A percentile compares a stretch with the other conserved stretches of the same genome.
Conservation (phyloP, 495 filamentous ascomycete species). For the Niebla homalea region DNA sequence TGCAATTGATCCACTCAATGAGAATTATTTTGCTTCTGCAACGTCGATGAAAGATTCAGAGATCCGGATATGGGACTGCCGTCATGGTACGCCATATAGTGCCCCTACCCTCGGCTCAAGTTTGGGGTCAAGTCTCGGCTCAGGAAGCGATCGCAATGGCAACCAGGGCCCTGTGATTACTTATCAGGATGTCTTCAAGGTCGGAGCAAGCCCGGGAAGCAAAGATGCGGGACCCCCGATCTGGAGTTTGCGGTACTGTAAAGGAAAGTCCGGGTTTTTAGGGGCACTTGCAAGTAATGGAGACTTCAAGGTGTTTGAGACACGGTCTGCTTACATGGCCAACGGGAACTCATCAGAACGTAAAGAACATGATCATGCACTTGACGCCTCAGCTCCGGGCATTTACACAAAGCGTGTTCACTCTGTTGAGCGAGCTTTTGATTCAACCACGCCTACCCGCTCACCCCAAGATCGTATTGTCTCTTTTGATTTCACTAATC, state of each 20-base stretch:
- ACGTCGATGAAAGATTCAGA: constrained; percentile 50
- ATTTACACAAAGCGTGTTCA: constrained; percentile 37
- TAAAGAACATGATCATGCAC: constrained; percentile 13
- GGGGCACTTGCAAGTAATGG: constrained; percentile 67
- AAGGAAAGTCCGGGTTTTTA: constrained; percentile 57
- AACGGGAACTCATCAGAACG: constrained; percentile 17
- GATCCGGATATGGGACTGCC: constrained; percentile 81
- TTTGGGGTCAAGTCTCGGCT: constrained; percentile 13
- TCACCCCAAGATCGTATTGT: constrained; percentile 54
- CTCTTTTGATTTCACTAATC: constrained; percentile 74
- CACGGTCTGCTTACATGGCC: constrained; percentile 43
- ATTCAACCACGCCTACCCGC: constrained; percentile 30
- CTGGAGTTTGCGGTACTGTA: constrained; percentile 68
- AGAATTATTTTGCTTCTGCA: constrained; percentile 92
- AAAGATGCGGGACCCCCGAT: constrained; percentile 38
- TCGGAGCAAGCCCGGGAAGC: constrained; percentile 40
- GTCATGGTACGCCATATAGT: constrained; percentile 43
- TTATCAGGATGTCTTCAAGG: constrained; percentile 49
- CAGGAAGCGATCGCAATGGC: constrained; percentile 17
- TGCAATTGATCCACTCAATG: constrained; percentile 76
- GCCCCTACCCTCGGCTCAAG: constrained; percentile 26
- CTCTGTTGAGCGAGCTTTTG: constrained; percentile 32
- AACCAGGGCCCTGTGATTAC: constrained; percentile 46
- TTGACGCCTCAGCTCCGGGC: constrained; percentile 24
- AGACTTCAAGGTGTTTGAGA: constrained; percentile 60